phyloP scores from a whole-genome alignment of 2,329 filamentous ascomycete genomes.

The Dactylellina leptospora region DNA sequence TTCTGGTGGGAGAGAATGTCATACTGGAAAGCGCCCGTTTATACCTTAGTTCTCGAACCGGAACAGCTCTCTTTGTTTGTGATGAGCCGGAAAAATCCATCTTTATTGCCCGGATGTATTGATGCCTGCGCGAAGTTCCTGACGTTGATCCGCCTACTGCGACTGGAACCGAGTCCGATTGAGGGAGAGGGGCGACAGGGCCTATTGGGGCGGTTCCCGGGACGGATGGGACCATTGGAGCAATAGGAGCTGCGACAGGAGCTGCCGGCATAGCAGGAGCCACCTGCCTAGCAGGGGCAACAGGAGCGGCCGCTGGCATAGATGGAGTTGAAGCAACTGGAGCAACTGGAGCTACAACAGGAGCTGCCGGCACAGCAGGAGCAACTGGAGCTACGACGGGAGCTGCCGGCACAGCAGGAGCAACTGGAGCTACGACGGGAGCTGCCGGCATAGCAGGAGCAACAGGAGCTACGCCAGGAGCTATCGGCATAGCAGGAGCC shows the following conservation, averaged over 20 bases:
- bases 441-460: neutral
- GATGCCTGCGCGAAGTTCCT: too few species aligned
- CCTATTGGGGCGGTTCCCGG: neutral
- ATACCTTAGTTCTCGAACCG: neutral
- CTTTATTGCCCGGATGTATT: too few species aligned
- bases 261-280: neutral
- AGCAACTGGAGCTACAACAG: neutral
- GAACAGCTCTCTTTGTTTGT: neutral
- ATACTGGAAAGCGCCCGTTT: neutral
- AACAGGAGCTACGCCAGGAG: neutral
- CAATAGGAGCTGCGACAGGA: neutral
- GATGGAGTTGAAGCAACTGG: too few species aligned
- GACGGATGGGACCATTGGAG: neutral
- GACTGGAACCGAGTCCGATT: too few species aligned
- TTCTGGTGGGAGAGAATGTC: neutral
- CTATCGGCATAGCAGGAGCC: neutral
- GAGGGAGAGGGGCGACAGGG: neutral
- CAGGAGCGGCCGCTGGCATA: neutral
- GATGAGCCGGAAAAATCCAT: too few species aligned
- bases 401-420: neutral
- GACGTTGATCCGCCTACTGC: too few species aligned
- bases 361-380: neutral
- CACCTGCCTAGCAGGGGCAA: neutral
- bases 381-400: neutral
- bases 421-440: neutral